Evolutionary conservation across 495 filamentous ascomycete species (phyloP).

Genomic region (Saxophila tyrrhenica): DNA sequence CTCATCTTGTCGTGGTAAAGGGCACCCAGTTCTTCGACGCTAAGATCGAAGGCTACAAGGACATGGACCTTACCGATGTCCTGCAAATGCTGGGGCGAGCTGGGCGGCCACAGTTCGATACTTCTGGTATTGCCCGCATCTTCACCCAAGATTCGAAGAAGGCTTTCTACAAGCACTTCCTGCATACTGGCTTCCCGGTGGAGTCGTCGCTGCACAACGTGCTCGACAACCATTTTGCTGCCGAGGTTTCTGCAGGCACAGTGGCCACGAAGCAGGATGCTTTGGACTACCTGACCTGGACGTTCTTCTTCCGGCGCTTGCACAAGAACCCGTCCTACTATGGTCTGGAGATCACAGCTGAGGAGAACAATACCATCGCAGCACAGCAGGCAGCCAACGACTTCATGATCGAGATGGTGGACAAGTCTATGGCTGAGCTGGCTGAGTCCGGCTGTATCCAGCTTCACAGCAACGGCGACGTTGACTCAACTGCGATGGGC

Average conservation of each 20-base stretch:
- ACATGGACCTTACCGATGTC: slow-evolving; percentile 98
- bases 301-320: slow-evolving; percentile 93
- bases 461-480: slow-evolving; percentile 73
- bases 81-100: slow-evolving; percentile 97
- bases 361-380: slow-evolving; percentile 81
- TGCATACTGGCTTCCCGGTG: slow-evolving; percentile 96
- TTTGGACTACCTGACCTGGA: slow-evolving; percentile 96
- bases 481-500: slow-evolving; percentile 78
- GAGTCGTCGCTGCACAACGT: slow-evolving; percentile 95
- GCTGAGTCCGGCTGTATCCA: slow-evolving; percentile 71
- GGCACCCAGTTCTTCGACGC: slow-evolving; percentile 98
- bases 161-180: slow-evolving; percentile 99
- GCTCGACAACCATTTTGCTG: slow-evolving; percentile 90
- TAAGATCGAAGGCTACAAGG: slow-evolving; percentile 93
- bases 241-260: slow-evolving; percentile 87
- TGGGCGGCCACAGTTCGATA: slow-evolving; percentile 92
- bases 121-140: slow-evolving; percentile 87
- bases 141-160: slow-evolving; percentile 98
- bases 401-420: slow-evolving; percentile 85
- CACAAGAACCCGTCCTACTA: slow-evolving; percentile 99
- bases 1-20: slow-evolving; percentile 95
- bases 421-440: slow-evolving; percentile 69
- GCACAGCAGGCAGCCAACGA: slow-evolving; percentile 79
- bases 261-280: slow-evolving; percentile 92
- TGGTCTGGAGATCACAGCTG: slow-evolving; percentile 82